phyloP scores from a whole-genome alignment of 129 eudicot species.

The Chrysanthemum seticuspe region DNA sequence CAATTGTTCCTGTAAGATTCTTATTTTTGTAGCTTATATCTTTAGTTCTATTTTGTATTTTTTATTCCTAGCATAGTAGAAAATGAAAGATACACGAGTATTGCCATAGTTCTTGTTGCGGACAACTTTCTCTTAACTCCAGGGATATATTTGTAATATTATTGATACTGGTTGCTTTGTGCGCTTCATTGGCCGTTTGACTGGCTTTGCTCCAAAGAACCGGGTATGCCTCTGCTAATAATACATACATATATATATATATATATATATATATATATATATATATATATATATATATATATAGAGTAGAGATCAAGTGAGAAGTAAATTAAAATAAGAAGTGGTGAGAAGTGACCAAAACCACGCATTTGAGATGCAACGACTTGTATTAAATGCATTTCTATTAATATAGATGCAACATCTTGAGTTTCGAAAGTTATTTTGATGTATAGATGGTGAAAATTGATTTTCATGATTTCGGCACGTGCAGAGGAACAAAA shows the following conservation, averaged over 20 bases:
- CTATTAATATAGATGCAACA: no score
- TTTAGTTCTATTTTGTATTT: not conserved
- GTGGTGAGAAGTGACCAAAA: no score
- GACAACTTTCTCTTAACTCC: not conserved
- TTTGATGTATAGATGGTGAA: no score
- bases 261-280: no score
- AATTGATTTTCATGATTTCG: no score
- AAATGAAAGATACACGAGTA: not conserved
- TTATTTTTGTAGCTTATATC: constrained; percentile 6
- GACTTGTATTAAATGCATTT: no score
- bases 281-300: no score
- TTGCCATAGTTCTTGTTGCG: not conserved
- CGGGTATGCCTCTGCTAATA: constrained; percentile 42
- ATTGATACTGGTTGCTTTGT: constrained; percentile 92
- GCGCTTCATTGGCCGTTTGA: constrained; percentile 84
- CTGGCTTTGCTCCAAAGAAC: constrained; percentile 90
- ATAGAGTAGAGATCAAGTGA: no score
- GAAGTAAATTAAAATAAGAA: no score
- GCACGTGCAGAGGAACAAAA: no score
- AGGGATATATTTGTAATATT: constrained; percentile 88
- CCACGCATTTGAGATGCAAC: no score
- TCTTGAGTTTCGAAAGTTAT: no score
- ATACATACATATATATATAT: not conserved
- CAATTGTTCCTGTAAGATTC: constrained; percentile 70
- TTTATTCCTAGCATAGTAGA: not conserved